phyloP scores from a whole-genome alignment of 805 yeast species.

The Saccharomycopsis guyanensis region DNA sequence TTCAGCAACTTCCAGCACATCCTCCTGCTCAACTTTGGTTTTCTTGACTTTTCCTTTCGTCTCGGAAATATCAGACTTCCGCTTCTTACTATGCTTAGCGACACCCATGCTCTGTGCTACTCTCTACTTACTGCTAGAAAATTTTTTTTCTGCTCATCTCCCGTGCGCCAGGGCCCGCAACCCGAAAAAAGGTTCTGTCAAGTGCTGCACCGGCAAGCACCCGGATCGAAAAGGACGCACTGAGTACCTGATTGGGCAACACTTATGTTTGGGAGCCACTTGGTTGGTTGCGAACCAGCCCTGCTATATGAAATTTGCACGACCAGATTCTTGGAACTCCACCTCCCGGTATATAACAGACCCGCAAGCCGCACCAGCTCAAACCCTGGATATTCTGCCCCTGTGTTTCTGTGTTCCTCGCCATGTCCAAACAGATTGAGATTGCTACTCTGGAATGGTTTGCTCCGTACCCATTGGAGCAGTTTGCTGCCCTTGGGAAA shows the following conservation, averaged over 20 bases:
- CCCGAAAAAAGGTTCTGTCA: neutral
- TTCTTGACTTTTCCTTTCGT: neutral
- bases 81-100: neutral
- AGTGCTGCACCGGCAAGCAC: neutral
- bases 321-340: neutral
- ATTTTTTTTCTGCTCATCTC: neutral
- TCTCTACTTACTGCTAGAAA: neutral
- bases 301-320: neutral
- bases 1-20: conserved; percentile 24
- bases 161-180: neutral
- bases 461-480: conserved; percentile 15
- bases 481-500: conserved; percentile 13
- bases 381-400: too few species aligned
- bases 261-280: neutral
- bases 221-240: too few species aligned
- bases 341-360: neutral
- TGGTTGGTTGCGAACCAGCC: neutral
- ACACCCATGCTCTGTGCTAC: neutral
- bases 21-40: neutral
- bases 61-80: neutral
- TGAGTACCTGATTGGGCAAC: neutral
- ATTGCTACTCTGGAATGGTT: conserved; percentile 14
- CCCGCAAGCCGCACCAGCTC: too few species aligned
- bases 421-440: neutral
- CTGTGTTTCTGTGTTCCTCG: neutral